Conservation (phyloP, 2,329 filamentous ascomycete species). For the Fusarium irregulare region DNA sequence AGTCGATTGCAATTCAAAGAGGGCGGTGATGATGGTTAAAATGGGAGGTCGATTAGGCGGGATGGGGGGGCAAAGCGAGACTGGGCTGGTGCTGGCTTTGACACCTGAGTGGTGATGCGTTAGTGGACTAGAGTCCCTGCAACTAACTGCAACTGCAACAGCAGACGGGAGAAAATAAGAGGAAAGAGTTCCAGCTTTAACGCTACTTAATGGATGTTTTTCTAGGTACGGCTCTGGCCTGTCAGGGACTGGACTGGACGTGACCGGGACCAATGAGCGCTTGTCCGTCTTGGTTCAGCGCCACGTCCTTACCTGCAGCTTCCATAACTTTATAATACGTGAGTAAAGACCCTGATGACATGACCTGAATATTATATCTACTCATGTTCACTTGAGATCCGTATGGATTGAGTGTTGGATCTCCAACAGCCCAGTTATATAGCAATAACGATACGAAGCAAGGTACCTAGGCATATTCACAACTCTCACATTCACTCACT, state of each 20-base stretch:
- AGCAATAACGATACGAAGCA: not conserved
- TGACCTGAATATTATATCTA: not conserved
- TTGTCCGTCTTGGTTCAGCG: constrained; percentile 39
- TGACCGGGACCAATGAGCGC: constrained; percentile 49
- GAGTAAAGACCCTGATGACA: constrained; percentile 30
- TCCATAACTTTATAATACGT: not conserved
- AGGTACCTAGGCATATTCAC: not conserved
- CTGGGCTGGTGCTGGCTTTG: constrained; percentile 23
- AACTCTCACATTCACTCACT: not conserved
- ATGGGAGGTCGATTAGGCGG: constrained; percentile 21
- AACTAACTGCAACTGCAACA: constrained; percentile 22
- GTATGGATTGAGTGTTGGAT: not conserved
- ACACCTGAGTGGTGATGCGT: constrained; percentile 46
- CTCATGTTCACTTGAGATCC: not conserved
- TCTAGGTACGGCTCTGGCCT: constrained; percentile 14
- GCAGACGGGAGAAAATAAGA: constrained; percentile 43
- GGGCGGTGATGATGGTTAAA: constrained; percentile 41
- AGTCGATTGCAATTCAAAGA: constrained; percentile 30
- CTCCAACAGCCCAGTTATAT: not conserved
- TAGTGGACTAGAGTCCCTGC: constrained; percentile 47
- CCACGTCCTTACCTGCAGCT: constrained; percentile 44
- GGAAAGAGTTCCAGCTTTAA: constrained; percentile 42
- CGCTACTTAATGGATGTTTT: constrained; percentile 21
- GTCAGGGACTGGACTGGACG: constrained; percentile 47
- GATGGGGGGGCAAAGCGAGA: constrained; percentile 28